Base-by-base conservation (phyloP, 345 rosid genomes). In the Combretum micranthum region DNA sequence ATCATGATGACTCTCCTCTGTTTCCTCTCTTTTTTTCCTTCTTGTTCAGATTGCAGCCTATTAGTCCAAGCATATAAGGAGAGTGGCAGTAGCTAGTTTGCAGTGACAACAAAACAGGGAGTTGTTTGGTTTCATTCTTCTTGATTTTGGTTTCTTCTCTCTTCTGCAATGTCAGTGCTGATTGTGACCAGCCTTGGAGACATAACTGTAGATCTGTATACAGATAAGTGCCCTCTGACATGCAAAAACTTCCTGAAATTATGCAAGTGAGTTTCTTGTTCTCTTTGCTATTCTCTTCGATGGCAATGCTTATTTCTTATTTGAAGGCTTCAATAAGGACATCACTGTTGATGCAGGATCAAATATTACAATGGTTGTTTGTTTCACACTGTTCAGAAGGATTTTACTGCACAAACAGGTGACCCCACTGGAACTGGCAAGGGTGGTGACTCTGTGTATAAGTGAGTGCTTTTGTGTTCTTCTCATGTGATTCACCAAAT, bases 181-280 rank as follows among this genome's bases (percentile, higher is more conserved):
- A 64, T 89, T 45, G 83, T 75, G 21, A 93, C 99, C 18, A 93
- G 97, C 60, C 68, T 89, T 46, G 96, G 99, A 13, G 96, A 93
- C 32, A 52, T 93, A 13, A 91, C 85, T 15, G 76, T 93, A 19
- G 99, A 89, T 70, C 71, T 93, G 55, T 65, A 64, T 50, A 52
- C 89, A 0, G 79, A 70, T 16, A 77, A 73, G 69, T 93, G 99
- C 50, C 97, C 94, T 4, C 65, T 93, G 39, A 89, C 97, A 47
- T 80, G 78, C 82, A 89, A 93, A 65, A 93, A 85, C 72, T 89
- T 93, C 74, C 73, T 93, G 75, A 93, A 93, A 79, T 96, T 93
- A 63, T 93, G 99, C 97, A 89, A 75, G 98, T 80, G 43, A 57
- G 69, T 48, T 0, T 22, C 42, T 20, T 6, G n/a, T 50, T 50